Percentiles rank a stretch among this genome's conserved stretches.
Evolutionary conservation across 164 flowering plant genomes (phyloP).

Genomic region (Umbellularia californica): DNA sequence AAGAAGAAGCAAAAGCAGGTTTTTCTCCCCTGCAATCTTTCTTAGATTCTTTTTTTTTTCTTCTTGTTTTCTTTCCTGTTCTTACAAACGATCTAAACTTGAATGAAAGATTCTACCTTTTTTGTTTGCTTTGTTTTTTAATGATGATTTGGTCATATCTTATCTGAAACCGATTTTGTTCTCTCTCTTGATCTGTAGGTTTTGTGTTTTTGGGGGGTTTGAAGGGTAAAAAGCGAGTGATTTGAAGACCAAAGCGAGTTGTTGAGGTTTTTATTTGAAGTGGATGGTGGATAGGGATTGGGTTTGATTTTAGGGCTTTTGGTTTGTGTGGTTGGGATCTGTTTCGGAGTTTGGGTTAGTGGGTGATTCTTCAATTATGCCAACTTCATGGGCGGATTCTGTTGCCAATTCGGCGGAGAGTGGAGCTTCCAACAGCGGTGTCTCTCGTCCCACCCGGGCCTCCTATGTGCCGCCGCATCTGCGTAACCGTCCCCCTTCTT

Average conservation of each 20-base stretch:
- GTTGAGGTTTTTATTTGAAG: background rate
- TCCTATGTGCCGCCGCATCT: slow-evolving; percentile 85
- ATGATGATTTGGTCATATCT: too few relatives aligned
- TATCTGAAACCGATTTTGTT: too few relatives aligned
- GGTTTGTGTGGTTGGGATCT: background rate
- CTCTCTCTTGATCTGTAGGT: background rate
- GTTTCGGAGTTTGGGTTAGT: background rate
- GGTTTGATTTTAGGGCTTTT: background rate
- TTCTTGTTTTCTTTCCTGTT: too few relatives aligned
- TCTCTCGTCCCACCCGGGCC: slow-evolving; percentile 30
- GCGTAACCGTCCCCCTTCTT: slow-evolving; percentile 40
- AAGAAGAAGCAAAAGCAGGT: too few relatives aligned
- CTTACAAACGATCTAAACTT: too few relatives aligned
- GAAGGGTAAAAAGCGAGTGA: background rate
- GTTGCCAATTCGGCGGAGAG: slow-evolving; percentile 17
- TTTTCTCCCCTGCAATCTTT: too few relatives aligned
- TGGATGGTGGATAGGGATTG: background rate
- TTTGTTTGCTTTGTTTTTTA: too few relatives aligned
- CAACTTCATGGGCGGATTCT: slow-evolving; percentile 62
- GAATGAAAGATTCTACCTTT: too few relatives aligned
- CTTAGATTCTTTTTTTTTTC: too few relatives aligned
- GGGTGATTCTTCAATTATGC: slow-evolving; percentile 23
- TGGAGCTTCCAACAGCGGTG: background rate
- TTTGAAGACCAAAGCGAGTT: too few relatives aligned
- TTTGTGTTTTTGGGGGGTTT: background rate